Evolutionary conservation across 805 yeast species (phyloP), one percentile per base, ranked within the genome.

Genomic region (Middelhovenomyces tepae): DNA sequence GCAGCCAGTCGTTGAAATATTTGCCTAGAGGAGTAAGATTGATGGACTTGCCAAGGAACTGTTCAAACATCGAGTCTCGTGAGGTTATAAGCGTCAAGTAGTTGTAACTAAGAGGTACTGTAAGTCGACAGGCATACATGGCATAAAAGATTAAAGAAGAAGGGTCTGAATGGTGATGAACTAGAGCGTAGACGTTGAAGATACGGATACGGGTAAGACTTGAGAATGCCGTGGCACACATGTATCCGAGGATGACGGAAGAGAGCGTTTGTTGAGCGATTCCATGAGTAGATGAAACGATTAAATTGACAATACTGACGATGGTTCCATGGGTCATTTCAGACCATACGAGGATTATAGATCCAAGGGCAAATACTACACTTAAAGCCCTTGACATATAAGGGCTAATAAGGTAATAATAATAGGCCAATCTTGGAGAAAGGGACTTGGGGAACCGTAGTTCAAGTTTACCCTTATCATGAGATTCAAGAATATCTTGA

Each of bases 31-130:
- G 77, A 7, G 87, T 77, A 42, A 83, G 58, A 46, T 81, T 78
- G 50, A 84, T 78, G 4, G 84, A 78, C 44, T 71, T 64, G 5
- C 91, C 93, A 39, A 79, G 65, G 61, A 86, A 81, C 30, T 70
- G 67, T 49, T 82, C 85, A 54, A 84, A 84, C 7, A 62, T 67
- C 2, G 70, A 60, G 16, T 55, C 60, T 17, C 77, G 59, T 13
- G 69, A 62, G 2, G 73, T 65, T 37, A 78, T 67, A 34, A 84
- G 60, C 32, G 81, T 79, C 36, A 83, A 54, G 50, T 80, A 84
- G 56, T 84, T 84, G 57, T 79, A 84, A 16, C 83, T 74, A 41
- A 84, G 62, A 7, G 94, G 94, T 8, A 84, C 76, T 0, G 94
- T 81, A 51, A 84, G 61, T 42, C 94, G 73, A 32, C 87, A 79